phyloP scores from a whole-genome alignment of 768 basidiomycete genomes.

The Agaricus sinodeliciosus region DNA sequence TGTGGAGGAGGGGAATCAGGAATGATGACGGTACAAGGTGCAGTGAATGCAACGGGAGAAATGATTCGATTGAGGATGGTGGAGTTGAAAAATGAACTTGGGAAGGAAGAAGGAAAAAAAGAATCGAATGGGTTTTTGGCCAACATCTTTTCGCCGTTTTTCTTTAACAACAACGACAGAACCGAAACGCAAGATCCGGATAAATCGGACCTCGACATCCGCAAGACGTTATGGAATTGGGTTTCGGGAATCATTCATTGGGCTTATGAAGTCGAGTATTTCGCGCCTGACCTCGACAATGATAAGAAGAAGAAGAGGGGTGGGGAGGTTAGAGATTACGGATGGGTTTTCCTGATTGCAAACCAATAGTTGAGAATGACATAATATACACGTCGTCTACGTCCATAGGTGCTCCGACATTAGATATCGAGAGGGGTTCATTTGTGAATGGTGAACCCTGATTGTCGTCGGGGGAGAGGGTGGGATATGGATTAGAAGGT shows the following conservation, averaged over 20 bases:
- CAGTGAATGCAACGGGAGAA: background rate
- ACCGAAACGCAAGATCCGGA: too few relatives aligned
- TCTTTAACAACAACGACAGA: background rate
- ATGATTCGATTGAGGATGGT: background rate
- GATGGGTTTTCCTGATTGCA: constrained; percentile 7
- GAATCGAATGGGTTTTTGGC: background rate
- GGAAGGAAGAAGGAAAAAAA: background rate
- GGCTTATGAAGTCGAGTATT: constrained; percentile 11
- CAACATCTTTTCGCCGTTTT: background rate
- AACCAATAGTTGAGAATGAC: too few relatives aligned
- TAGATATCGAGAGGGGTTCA: too few relatives aligned
- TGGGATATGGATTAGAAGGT: constrained; percentile 6
- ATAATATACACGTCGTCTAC: too few relatives aligned
- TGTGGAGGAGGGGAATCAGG: background rate
- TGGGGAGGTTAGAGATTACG: constrained; percentile 7
- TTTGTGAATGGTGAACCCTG: too few relatives aligned
- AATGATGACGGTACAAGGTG: constrained; percentile 4
- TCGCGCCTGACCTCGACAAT: background rate
- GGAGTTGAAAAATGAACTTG: background rate
- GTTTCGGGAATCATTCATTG: constrained; percentile 6
- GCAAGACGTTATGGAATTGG: constrained; percentile 1
- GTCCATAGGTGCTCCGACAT: too few relatives aligned
- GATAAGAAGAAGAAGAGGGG: constrained; percentile 1
- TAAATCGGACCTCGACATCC: background rate
- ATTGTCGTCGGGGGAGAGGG: background rate